Evolutionary conservation across 805 yeast genomes (phyloP), one percentile per base, ranked within the genome.

Genomic region (Suhomyces kilbournensis): DNA sequence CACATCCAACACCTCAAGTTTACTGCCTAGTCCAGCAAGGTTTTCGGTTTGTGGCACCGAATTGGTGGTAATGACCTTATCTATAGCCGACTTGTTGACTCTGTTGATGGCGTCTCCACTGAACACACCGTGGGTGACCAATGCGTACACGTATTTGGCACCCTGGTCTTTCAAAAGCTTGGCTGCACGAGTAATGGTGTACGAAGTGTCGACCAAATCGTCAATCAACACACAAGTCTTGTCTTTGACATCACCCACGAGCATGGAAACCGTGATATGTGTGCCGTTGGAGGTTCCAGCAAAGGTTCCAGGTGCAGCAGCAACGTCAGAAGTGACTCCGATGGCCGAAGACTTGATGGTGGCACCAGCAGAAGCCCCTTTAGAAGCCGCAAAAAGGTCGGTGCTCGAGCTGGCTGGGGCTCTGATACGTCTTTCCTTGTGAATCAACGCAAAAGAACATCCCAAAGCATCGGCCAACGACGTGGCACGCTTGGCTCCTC

Each of bases 401-500:
- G 32, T 26, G 25, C 25, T 45, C 7, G 42, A 38, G 23, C 42
- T 19, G 17, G 42, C 42, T 2, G 45, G 45, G 10, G 45, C 68
- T 51, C 71, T 74, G 46, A 77, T 80, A 57, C 96, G 77, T 65
- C 96, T 78, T 66, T 94, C 99, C 70, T 94, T 94, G 71, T 94
- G 98, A 57, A 94, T 91, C 69, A 94, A 76, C 0, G 99, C 99
- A 74, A 94, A 92, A 23, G 91, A 81, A 75, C 94, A 81, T 17
- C 90, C 91, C 53, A 94, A 72, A 1, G 88, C 81, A 71, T 94
- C 99, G 1, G 99, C 99, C 55, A 94, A 81, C 1, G 93, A 86
- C 1, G 97, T 89, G 30, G 99, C 97, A 58, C 99, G 77, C 69
- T 94, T 94, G 47, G 99, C 99, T 56, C 99, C 99, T 64, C 99